These are phyloP conservation scores for Zancudomyces culisetae DNA, from an alignment of 371 early-diverging fungal species.

Conservation along the genomic window DNA sequence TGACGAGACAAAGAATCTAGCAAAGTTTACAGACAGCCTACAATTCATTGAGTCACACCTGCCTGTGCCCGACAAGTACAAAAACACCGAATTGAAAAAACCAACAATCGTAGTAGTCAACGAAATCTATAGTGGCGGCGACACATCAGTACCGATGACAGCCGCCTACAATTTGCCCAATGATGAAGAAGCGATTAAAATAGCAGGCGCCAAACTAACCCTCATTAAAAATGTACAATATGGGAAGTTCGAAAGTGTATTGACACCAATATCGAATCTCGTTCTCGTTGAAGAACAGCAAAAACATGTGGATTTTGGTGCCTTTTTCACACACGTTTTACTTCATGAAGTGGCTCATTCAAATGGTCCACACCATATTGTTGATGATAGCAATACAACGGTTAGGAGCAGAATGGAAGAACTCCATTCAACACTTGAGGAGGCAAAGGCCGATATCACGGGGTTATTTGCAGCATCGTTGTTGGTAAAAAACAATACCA, in stretches of 20 bases:
- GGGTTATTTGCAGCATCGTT: constrained; percentile 53
- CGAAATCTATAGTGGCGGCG: constrained; percentile 52
- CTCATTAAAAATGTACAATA: constrained; percentile 68
- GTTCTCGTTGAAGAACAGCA: constrained; percentile 37
- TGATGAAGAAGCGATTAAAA: constrained; percentile 54
- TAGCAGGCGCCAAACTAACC: constrained; percentile 54
- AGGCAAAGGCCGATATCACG: constrained; percentile 67
- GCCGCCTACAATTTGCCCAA: constrained; percentile 74
- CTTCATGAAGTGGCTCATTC: constrained; percentile 64
- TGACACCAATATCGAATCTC: constrained; percentile 40
- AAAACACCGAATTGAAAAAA: constrained; percentile 38
- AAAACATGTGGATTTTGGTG: constrained; percentile 36
- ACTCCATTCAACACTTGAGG: constrained; percentile 54
- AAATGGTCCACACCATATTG: constrained; percentile 50
- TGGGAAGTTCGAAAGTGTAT: constrained; percentile 45
- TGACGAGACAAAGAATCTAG: constrained; percentile 33
- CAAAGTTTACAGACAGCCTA: constrained; percentile 44
- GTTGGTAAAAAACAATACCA: constrained; percentile 37
- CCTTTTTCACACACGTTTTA: constrained; percentile 59
- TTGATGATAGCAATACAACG: constrained; percentile 28
- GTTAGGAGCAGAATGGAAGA: constrained; percentile 53
- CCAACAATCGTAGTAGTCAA: constrained; percentile 67
- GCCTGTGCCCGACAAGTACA: constrained; percentile 53
- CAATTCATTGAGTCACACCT: constrained; percentile 47
- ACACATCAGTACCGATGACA: constrained; percentile 50